Base-by-base conservation (phyloP, 2,329 filamentous ascomycete species). In the Aspergillus versicolor region DNA sequence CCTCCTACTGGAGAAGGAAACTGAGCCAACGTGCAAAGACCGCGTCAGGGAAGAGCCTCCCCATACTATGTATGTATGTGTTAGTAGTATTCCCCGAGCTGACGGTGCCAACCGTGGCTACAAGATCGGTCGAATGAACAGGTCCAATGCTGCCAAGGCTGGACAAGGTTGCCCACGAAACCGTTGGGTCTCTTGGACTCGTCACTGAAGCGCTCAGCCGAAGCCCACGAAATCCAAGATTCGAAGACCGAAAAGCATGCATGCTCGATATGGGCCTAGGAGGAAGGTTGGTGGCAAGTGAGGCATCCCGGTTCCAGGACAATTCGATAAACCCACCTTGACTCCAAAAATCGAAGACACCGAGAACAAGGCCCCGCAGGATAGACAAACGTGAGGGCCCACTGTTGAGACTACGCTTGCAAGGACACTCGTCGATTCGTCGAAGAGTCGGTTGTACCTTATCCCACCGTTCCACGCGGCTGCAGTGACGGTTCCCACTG, bases 321-420 rank as follows among this genome's bases (percentile, higher is more conserved):
- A 40, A 42, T 48, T 37, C 34, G 27, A 51, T 19, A 50, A 52
- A 45, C 34, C 50, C 44, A 54, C 41, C 34, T 24, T 19, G 32
- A 21, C 27, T 45, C 48, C 48, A 57, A 30, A 30, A 40, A 38
- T 44, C 19, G 46, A 52, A 56, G 42, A 40, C 30, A 45, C 38
- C 48, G 27, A 27, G 40, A 56, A 57, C 48, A 54, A 50, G 53
- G 61, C 57, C 61, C 62, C 60, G 61, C 58, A 58, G 44, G 54
- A 57, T 46, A 48, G 52, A 58, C 56, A 57, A 57, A 40, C 51
- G 45, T 44, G 55, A 60, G 59, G 50, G 45, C 56, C 63, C 63
- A 65, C 63, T 32, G 37, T 32, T 27, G 34, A 9, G 34, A 49
- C 37, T 40, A 46, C n/a, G 38, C 58, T 43, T 17, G 40, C 27